phyloP scores from a whole-genome alignment of 1,284 basidiomycete genomes.

The Cystobasidium slooffiae region DNA sequence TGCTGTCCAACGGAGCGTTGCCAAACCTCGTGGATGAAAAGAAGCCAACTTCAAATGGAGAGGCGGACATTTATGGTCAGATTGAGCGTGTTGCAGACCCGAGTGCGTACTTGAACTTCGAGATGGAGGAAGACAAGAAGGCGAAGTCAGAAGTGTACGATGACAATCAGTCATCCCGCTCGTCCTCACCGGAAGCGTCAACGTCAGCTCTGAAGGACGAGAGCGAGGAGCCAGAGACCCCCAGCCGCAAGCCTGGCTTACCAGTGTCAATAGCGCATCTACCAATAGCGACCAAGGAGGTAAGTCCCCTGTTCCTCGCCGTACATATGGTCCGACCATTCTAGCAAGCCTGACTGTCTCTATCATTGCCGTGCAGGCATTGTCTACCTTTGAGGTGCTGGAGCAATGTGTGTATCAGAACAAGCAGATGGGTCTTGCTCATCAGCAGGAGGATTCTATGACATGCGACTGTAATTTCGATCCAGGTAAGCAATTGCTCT shows the following conservation, averaged over 20 bases:
- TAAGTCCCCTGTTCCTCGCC: background rate
- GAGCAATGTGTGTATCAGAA: slow-evolving; percentile 64
- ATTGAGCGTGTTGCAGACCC: background rate
- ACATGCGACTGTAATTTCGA: slow-evolving; percentile 87
- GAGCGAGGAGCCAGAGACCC: slow-evolving; percentile 28
- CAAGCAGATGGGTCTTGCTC: slow-evolving; percentile 80
- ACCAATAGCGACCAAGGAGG: slow-evolving; percentile 70
- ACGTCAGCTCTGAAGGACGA: slow-evolving; percentile 23
- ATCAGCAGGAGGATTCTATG: slow-evolving; percentile 88
- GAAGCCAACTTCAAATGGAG: background rate
- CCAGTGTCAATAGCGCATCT: slow-evolving; percentile 71
- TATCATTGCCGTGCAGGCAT: slow-evolving; percentile 10
- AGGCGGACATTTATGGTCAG: background rate
- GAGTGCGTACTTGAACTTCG: slow-evolving; percentile 34
- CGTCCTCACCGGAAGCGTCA: slow-evolving; percentile 12
- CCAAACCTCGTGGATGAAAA: background rate
- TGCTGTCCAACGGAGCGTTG: no score
- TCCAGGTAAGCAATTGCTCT: slow-evolving; percentile 66
- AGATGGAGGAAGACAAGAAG: slow-evolving; percentile 46
- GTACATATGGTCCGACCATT: background rate
- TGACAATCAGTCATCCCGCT: slow-evolving; percentile 18
- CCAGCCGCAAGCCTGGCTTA: slow-evolving; percentile 40
- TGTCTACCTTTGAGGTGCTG: slow-evolving; percentile 37
- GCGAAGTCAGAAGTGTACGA: slow-evolving; percentile 17
- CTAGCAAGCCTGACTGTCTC: background rate